Percentiles rank a stretch among this genome's conserved stretches.
These are phyloP conservation scores for Basipetospora sp. DNA, from an alignment of 2,329 filamentous ascomycete genomes.

Conservation along the genomic window DNA sequence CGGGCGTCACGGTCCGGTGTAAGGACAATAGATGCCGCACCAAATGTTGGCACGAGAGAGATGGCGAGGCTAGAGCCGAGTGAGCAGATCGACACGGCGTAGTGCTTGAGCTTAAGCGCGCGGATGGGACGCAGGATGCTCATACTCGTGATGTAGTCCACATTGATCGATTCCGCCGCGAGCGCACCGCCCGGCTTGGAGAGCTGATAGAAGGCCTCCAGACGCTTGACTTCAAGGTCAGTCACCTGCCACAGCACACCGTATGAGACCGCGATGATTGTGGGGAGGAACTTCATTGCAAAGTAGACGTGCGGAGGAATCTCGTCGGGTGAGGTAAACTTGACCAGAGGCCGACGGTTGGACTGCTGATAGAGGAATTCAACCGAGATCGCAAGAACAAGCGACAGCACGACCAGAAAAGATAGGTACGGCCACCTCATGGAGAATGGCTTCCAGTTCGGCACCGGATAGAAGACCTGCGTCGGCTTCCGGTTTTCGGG, in stretches of 20 bases:
- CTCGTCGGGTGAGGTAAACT: conserved; percentile 34
- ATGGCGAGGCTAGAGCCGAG: conserved; percentile 50
- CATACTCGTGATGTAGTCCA: conserved; percentile 58
- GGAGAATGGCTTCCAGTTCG: conserved; percentile 52
- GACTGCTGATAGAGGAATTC: conserved; percentile 43
- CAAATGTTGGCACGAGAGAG: conserved; percentile 53
- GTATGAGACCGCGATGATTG: conserved; percentile 44
- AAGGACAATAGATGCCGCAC: conserved; percentile 47
- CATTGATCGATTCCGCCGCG: conserved; percentile 53
- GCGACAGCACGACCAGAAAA: conserved; percentile 37
- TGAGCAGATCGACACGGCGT: conserved; percentile 53
- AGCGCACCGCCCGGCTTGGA: conserved; percentile 45
- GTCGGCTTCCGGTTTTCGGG: conserved; percentile 21
- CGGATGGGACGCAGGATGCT: conserved; percentile 50
- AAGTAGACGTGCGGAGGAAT: conserved; percentile 41
- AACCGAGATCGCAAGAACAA: conserved; percentile 34
- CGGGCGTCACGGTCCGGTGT: conserved; percentile 35
- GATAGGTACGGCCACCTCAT: conserved; percentile 49
- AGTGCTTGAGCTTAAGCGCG: conserved; percentile 48
- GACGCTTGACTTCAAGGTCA: conserved; percentile 51
- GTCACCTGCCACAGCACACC: conserved; percentile 53
- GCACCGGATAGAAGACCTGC: conserved; percentile 44
- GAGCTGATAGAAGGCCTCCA: conserved; percentile 53
- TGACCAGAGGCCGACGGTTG: conserved; percentile 27
- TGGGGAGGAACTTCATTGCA: conserved; percentile 48